Percentiles rank a stretch among this genome's conserved stretches.
Conservation (phyloP, 2,329 filamentous ascomycete genomes). For the Pseudofabraea citricarpa region DNA sequence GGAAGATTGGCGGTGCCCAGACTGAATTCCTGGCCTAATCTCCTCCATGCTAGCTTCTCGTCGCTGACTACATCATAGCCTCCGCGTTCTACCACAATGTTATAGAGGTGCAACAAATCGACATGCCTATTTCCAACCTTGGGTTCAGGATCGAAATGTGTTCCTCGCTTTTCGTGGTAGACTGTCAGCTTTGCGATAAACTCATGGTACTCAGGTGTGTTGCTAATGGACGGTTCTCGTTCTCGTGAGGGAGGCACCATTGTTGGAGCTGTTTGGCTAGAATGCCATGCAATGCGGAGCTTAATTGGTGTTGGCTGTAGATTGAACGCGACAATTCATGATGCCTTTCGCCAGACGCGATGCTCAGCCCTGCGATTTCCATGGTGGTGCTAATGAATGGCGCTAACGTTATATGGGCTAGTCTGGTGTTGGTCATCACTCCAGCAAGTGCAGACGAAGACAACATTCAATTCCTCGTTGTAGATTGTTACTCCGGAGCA, state of each 20-base stretch:
- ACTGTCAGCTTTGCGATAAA: slow-evolving; percentile 70
- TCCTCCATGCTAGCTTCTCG: slow-evolving; percentile 82
- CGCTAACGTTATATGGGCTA: too few species aligned
- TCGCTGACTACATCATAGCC: slow-evolving; percentile 83
- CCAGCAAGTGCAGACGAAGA: too few species aligned
- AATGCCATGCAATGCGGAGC: slow-evolving; percentile 14
- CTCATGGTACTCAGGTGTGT: slow-evolving; percentile 67
- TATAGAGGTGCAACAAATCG: slow-evolving; percentile 75
- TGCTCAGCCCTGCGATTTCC: not conserved
- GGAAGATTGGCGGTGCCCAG: slow-evolving; percentile 70
- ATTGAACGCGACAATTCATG: slow-evolving; percentile 3
- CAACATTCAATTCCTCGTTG: too few species aligned
- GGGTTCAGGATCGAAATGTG: slow-evolving; percentile 72
- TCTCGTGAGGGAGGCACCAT: slow-evolving; percentile 23
- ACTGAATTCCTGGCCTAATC: slow-evolving; percentile 68
- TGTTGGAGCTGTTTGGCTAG: not conserved
- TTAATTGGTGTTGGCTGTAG: slow-evolving; percentile 6
- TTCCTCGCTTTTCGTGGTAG: slow-evolving; percentile 77
- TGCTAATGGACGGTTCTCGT: slow-evolving; percentile 19
- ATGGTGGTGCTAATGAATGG: too few species aligned
- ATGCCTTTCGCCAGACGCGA: not conserved
- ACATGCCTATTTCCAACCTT: slow-evolving; percentile 74
- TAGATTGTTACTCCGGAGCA: too few species aligned
- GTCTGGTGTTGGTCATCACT: too few species aligned
- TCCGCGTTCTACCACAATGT: slow-evolving; percentile 68